Base-by-base conservation (phyloP, 2,329 filamentous ascomycete genomes). In the Acrocalymma vagum region DNA sequence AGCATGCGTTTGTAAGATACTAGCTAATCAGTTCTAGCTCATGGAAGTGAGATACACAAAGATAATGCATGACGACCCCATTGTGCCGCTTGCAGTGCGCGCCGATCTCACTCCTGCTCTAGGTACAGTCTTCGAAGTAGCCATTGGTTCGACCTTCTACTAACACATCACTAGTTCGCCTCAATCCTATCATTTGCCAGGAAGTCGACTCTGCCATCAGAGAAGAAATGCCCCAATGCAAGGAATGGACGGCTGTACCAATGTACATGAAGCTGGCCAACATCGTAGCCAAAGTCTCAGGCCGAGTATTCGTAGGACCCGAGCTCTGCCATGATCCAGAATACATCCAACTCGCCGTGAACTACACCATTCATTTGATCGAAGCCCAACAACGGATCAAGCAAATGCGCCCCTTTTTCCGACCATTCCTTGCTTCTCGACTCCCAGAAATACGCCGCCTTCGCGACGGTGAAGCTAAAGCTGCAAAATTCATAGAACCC, bases 41-140 rank as follows among this genome's bases (percentile, higher is more conserved):
- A 41, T 70, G 55, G 61, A 66, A 28, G 32, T 39, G 5, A 67
- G 60, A 23, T 69, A 69, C 38, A 70, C 67, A 6, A 53, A 46
- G 7, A 6, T 69, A 10, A 7, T 29, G 3, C 40, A 53, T 3
- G 60, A 65, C 4, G 36, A 51, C 5, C 29, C 41, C 3, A 13
- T 59, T 3, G 14, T 51, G 2, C 9, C 38, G 0, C 61, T 67
- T 34, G 39, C 59, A 4, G 47, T 70, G 36, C 67, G 58, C 39
- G 53, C 58, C 1, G 62, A 70, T 27, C 50, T 71, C 8, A 71
- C 65, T 7, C 65, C 67, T 13, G 55, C 58, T 20, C 54, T 71
- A n/a, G 33, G 65, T 69, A 51, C n/a, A n/a, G 58, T 43, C 9
- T 10, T 3, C 23, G 14, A 10, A 9, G 28, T 4, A 7, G 14